A percentile compares a stretch with the other conserved stretches of the same genome.
phyloP scores from a whole-genome alignment of 495 filamentous ascomycete species.

The Neurospora terricola region DNA sequence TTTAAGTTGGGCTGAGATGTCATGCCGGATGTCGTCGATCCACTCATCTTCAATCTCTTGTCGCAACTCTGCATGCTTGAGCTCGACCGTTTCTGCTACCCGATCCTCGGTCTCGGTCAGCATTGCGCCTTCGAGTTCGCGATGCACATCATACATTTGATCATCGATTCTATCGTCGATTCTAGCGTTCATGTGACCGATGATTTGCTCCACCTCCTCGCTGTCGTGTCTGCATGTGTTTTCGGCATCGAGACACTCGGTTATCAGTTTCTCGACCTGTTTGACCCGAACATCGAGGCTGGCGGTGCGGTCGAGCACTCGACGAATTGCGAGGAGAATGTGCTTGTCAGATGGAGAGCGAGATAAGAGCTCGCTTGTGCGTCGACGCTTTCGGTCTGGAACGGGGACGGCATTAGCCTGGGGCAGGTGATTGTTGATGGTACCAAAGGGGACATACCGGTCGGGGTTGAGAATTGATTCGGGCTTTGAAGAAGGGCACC shows the following conservation, averaged over 20 bases:
- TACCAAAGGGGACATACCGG: not conserved
- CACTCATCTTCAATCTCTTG: not conserved
- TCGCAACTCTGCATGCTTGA: not conserved
- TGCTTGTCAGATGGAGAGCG: not conserved
- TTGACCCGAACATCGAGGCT: not conserved
- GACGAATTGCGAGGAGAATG: not conserved
- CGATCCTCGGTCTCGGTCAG: not conserved
- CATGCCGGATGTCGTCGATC: not conserved
- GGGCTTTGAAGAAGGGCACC: not conserved
- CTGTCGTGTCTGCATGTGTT: not conserved
- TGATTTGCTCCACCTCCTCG: not conserved
- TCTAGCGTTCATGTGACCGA: not conserved
- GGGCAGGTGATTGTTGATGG: not conserved
- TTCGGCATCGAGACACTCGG: not conserved
- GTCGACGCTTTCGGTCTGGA: not conserved
- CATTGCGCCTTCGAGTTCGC: not conserved
- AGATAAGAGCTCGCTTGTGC: not conserved
- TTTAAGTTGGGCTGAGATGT: too few relatives aligned
- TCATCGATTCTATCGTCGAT: not conserved
- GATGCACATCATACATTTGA: not conserved
- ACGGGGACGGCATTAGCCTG: not conserved
- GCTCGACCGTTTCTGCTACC: not conserved
- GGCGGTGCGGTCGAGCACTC: not conserved
- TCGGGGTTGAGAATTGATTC: not conserved
- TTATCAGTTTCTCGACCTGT: not conserved